Base-by-base conservation (phyloP, 805 yeast species). In the Lipomyces yamanashiensis region DNA sequence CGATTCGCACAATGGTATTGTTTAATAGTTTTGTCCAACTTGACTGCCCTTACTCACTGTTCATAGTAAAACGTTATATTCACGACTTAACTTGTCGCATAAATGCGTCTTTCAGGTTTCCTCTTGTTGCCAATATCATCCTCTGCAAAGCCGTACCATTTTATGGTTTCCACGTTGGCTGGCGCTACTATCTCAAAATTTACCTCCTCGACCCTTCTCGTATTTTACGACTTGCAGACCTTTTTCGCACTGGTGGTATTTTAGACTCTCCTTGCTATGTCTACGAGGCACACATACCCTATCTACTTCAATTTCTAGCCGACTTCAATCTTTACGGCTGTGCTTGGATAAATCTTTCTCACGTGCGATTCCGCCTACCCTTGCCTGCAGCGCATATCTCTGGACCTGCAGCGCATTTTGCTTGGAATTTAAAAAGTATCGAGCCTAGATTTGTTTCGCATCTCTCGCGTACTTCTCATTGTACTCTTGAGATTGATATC, bases 321-420 rank as follows among this genome's bases (percentile, higher is more conserved):
- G 99, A 95, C 72, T 91, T 82, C 75, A 92, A 93, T 72, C 75
- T 93, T 37, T 90, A 82, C 72, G 96, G 97, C 0, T 90, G 97
- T 74, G 86, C 87, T 5, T 90, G 96, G 93, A 64, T 92, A 23
- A 76, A 81, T 17, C 61, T 87, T 0, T 70, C 73, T 1, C 67
- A 76, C 3, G 76, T 83, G 28, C 82, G 76, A 66, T 87, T 88
- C 73, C 74, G 97, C 34, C 17, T 2, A 6, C 71, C 72, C 15
- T 40, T 69, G 9, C 68, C 70, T 17, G 56, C n/a, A 13, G 15
- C 39, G 3, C 12, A 2, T 37, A 10, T 17, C 19, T 15, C 12
- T 21, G 56, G 54, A 7, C 21, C 19, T 12, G 50, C 36, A 28
- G 36, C 17, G 34, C 57, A 48, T 8, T 61, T 61, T 43, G 57